Percentiles rank a stretch among this genome's conserved stretches.
These are phyloP conservation scores for Trametes sanguinea DNA, from an alignment of 768 basidiomycete species.

Conservation along the genomic window DNA sequence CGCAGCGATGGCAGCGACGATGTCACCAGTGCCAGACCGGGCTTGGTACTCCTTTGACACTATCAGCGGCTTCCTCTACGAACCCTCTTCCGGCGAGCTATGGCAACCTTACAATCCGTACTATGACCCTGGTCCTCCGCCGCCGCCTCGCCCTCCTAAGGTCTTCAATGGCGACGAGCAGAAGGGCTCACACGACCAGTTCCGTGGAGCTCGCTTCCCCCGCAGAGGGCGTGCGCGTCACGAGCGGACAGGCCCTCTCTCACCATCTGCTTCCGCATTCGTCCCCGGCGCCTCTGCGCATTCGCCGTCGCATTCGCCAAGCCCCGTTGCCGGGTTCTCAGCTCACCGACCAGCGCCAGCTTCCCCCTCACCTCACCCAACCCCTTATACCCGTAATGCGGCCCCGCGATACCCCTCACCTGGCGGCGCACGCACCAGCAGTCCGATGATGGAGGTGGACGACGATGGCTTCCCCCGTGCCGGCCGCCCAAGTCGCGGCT, in stretches of 20 bases:
- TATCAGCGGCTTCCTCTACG: conserved; percentile 47
- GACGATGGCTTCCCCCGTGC: conserved; percentile 4
- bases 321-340: not conserved
- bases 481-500: not conserved
- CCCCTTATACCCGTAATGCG: not conserved
- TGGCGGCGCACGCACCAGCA: not conserved
- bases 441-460: not conserved
- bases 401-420: not conserved
- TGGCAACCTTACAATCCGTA: conserved; percentile 66
- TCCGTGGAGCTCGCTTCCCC: conserved; percentile 4
- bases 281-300: conserved; percentile 15
- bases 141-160: conserved; percentile 42
- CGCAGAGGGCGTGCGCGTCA: conserved; percentile 12
- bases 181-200: not conserved
- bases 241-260: conserved; percentile 7
- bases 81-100: conserved; percentile 34
- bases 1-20: conserved; percentile 40
- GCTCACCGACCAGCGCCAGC: not conserved
- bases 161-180: not conserved
- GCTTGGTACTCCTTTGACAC: conserved; percentile 61
- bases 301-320: conserved; percentile 6
- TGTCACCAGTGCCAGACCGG: conserved; percentile 37
- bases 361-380: not conserved
- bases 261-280: conserved; percentile 14
- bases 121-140: conserved; percentile 73